These are phyloP conservation scores for Colletotrichum sp. DNA, from an alignment of 2,329 filamentous ascomycete genomes.

Conservation along the genomic window DNA sequence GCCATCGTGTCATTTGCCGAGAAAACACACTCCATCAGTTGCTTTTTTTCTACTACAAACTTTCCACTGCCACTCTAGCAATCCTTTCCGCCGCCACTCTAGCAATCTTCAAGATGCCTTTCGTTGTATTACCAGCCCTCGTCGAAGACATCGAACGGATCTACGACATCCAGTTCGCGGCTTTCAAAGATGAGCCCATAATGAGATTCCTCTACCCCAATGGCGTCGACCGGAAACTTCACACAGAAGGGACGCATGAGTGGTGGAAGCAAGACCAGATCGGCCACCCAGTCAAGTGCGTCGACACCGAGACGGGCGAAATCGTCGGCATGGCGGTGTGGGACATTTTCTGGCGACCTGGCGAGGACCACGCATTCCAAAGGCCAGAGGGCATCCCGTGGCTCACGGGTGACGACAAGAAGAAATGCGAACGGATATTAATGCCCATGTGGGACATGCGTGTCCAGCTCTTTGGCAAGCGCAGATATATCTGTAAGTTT, in stretches of 20 bases:
- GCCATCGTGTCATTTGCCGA: background rate
- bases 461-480: conserved; percentile 24
- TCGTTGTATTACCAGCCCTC: conserved; percentile 46
- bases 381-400: conserved; percentile 42
- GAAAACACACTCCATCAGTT: background rate
- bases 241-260: conserved; percentile 43
- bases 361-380: conserved; percentile 46
- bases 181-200: conserved; percentile 35
- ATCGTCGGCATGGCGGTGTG: conserved; percentile 52
- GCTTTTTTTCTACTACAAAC: background rate
- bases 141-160: conserved; percentile 48
- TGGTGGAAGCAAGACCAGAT: conserved; percentile 41
- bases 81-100: background rate
- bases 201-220: conserved; percentile 44
- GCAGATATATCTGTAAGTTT: conserved; percentile 44
- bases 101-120: conserved; percentile 22
- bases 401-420: conserved; percentile 46
- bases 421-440: conserved; percentile 45
- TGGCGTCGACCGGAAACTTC: conserved; percentile 40
- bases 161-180: conserved; percentile 51
- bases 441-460: conserved; percentile 44
- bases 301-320: conserved; percentile 45
- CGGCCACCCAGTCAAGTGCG: conserved; percentile 28
- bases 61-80: background rate
- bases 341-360: conserved; percentile 43